Conservation (phyloP, 164 flowering plant species). For the Annona squamosa region DNA sequence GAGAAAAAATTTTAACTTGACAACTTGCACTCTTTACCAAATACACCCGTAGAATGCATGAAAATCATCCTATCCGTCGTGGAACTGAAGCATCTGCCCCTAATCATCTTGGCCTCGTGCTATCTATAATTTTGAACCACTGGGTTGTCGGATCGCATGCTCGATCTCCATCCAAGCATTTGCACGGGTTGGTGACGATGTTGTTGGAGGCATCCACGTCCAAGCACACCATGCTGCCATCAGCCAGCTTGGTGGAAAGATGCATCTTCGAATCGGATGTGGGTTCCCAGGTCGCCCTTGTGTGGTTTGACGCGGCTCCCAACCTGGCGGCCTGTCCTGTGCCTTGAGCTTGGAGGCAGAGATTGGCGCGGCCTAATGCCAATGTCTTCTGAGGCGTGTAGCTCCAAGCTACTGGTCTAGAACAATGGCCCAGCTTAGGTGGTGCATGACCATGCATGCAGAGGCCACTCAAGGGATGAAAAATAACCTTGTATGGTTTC, state of each 20-base stretch:
- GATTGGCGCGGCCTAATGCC: conserved; percentile 1
- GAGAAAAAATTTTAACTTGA: too few relatives aligned
- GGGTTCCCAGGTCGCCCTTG: conserved; percentile 8
- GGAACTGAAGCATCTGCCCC: too few relatives aligned
- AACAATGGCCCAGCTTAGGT: conserved; percentile 10
- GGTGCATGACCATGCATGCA: conserved; percentile 9
- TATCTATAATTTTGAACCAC: conserved; percentile 12
- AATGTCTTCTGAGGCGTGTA: conserved; percentile 8
- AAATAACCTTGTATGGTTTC: background rate
- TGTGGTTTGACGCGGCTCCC: conserved; percentile 1
- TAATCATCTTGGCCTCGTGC: background rate
- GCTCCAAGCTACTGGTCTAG: conserved; percentile 6
- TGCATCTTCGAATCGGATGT: conserved; percentile 15
- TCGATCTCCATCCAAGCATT: conserved; percentile 4
- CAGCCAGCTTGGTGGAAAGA: conserved; percentile 7
- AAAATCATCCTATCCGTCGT: too few relatives aligned
- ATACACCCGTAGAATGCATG: background rate
- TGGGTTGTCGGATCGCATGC: conserved; percentile 12
- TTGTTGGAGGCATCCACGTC: conserved; percentile 8
- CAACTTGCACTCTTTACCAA: too few relatives aligned
- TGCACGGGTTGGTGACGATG: conserved; percentile 16
- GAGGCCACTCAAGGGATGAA: conserved; percentile 12
- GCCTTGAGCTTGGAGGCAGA: conserved; percentile 8
- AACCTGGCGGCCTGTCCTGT: conserved; percentile 10
- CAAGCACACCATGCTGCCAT: conserved; percentile 12